A percentile compares a stretch with the other conserved stretches of the same genome.
Evolutionary conservation across 768 basidiomycete genomes (phyloP).

Genomic region (Exsudoporus frostii): DNA sequence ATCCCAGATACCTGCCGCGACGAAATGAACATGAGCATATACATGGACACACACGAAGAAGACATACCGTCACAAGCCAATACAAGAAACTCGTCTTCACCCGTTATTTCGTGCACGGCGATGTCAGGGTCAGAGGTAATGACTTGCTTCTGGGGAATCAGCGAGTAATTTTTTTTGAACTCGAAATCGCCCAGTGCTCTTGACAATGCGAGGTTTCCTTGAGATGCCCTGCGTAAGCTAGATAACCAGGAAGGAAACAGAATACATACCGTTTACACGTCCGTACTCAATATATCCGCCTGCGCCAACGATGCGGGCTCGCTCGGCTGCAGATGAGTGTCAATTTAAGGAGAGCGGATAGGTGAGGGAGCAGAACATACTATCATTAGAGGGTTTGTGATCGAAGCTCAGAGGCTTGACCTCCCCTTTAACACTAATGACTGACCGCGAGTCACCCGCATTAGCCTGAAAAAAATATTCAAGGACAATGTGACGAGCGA

Average conservation of each 20-base stretch:
- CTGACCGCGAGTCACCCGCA: constrained; percentile 93
- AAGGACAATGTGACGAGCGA: constrained; percentile 1
- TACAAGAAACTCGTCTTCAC: constrained; percentile 95
- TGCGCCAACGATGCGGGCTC: constrained; percentile 78
- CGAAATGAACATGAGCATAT: constrained; percentile 3
- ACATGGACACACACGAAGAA: neutral
- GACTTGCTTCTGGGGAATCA: constrained; percentile 85
- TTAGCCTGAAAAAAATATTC: constrained; percentile 67
- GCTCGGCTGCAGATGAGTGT: constrained; percentile 57
- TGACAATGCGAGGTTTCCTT: constrained; percentile 93
- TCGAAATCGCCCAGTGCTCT: constrained; percentile 97
- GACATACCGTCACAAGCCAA: constrained; percentile 91
- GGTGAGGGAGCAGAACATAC: constrained; percentile 41
- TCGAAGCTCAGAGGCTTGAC: constrained; percentile 90
- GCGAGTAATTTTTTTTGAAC: constrained; percentile 89
- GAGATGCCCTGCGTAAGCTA: neutral
- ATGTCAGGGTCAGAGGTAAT: constrained; percentile 96
- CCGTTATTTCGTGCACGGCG: constrained; percentile 71
- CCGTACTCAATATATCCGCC: constrained; percentile 97
- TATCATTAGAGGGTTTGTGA: constrained; percentile 89
- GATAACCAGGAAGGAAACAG: neutral
- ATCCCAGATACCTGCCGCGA: constrained; percentile 90
- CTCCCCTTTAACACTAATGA: constrained; percentile 79
- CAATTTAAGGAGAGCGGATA: neutral
- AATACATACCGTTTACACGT: constrained; percentile 84